Percentiles rank a stretch among this genome's conserved stretches.
Evolutionary conservation across 208 protist species (phyloP).

Genomic region (Trypanosoma mega): DNA sequence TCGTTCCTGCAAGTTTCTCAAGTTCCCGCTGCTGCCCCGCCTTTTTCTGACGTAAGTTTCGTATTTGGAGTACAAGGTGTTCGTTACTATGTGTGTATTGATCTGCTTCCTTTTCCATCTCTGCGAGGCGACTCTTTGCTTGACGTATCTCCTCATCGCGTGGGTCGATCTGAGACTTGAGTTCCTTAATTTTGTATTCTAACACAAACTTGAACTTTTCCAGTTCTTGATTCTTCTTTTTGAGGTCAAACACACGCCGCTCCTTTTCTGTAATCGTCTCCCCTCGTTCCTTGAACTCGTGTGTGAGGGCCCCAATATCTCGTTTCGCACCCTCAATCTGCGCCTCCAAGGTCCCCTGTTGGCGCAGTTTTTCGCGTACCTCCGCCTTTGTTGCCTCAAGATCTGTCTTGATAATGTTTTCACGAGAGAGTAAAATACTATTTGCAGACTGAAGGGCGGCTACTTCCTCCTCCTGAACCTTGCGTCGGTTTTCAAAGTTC

Average conservation of each 20-base stretch:
- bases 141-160: conserved; percentile 93
- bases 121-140: conserved; percentile 92
- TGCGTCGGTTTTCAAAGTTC: conserved; percentile 91
- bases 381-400: conserved; percentile 89
- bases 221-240: conserved; percentile 98
- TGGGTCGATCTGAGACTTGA: conserved; percentile 98
- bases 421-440: conserved; percentile 76
- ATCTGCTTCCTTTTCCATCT: conserved; percentile 94
- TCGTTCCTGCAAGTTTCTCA: conserved; percentile 55
- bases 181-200: conserved; percentile 98
- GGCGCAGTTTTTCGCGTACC: conserved; percentile 81
- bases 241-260: conserved; percentile 95
- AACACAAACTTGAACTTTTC: conserved; percentile 99
- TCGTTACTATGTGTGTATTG: conserved; percentile 93
- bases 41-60: conserved; percentile 92
- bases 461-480: conserved; percentile 86
- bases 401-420: conserved; percentile 93
- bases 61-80: conserved; percentile 91
- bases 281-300: conserved; percentile 93
- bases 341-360: conserved; percentile 81
- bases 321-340: conserved; percentile 94
- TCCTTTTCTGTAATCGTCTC: conserved; percentile 97
- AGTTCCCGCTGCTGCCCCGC: conserved; percentile 93
- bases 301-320: conserved; percentile 91
- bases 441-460: conserved; percentile 89